Evolutionary conservation across 163 green algal species (phyloP), one percentile per base, ranked within the genome.

Genomic region (Chlamydomonas reinhardtii): DNA sequence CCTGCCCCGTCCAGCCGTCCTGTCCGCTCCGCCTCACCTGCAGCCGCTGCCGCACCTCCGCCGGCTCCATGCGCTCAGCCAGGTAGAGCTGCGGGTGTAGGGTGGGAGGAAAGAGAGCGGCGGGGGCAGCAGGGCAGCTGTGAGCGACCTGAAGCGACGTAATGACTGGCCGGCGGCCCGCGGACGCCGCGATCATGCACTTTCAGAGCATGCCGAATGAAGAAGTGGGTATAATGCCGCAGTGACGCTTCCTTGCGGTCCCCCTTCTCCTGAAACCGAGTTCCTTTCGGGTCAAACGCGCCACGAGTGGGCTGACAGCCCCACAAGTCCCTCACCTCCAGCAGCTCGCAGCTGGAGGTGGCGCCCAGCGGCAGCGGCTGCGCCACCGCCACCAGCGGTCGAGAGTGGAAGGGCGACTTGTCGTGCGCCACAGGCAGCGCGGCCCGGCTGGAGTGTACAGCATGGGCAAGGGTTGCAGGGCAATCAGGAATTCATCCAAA

Each of bases 351-450:
- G 2, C 62, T 73, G 73, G 74, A 89, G 43, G 90, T 95, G 71
- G 92, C 88, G 9, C 94, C 94, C 66, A 96, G 90, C 16, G 90
- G 87, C 80, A 96, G 90, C 52, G 94, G 74, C 78, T 92, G 85
- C 4, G 88, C 90, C 4, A 88, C 77, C 39, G 93, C 91, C 73
- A 96, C 91, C 39, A 93, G 93, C 54, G 92, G 91, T 27, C 93
- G 88, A 24, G 92, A 86, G 61, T 88, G 82, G 82, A 91, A 96
- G 11, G 93, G 92, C n/a, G 87, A 93, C 82, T 93, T 84, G 73
- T 93, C 86, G 39, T 71, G 90, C 5, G 84, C 87, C n/a, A 96
- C 85, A 31, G 94, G 94, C 70, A 96, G 87, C 37, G 84, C 88
- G 52, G 94, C 94, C 25, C 94, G 86, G 24, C 94, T 91, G 64